A percentile compares a stretch with the other conserved stretches of the same genome.
These are phyloP conservation scores for Leccinellum albellum DNA, from an alignment of 768 basidiomycete genomes.

Conservation along the genomic window DNA sequence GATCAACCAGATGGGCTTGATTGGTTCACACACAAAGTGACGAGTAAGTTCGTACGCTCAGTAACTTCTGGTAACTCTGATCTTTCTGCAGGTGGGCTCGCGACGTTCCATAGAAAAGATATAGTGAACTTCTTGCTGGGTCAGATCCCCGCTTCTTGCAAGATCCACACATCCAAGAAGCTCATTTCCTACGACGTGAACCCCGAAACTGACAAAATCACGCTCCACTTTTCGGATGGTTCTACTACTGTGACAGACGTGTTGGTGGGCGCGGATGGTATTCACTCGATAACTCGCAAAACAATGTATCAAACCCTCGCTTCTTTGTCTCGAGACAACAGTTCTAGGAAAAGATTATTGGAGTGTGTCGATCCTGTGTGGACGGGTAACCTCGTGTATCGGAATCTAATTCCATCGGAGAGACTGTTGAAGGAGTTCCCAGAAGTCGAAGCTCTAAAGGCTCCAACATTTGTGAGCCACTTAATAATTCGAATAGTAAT, in stretches of 20 bases:
- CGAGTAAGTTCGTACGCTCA: slow-evolving; percentile 16
- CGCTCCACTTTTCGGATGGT: slow-evolving; percentile 36
- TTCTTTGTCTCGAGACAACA: slow-evolving; percentile 2
- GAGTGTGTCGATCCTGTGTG: slow-evolving; percentile 34
- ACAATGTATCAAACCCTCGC: slow-evolving; percentile 23
- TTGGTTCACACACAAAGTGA: slow-evolving; percentile 24
- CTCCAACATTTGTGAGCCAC: slow-evolving; percentile 21
- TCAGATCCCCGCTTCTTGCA: slow-evolving; percentile 27
- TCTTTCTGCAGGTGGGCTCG: slow-evolving; percentile 22
- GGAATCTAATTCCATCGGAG: slow-evolving; percentile 32
- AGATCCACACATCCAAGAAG: slow-evolving; percentile 34
- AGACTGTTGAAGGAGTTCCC: slow-evolving; percentile 32
- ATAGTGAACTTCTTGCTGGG: slow-evolving; percentile 33
- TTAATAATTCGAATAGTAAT: not conserved
- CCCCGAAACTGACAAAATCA: slow-evolving; percentile 22
- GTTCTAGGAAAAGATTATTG: slow-evolving; percentile 6
- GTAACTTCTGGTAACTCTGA: not conserved
- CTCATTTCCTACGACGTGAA: slow-evolving; percentile 27
- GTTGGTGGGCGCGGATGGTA: slow-evolving; percentile 42
- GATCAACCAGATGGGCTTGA: slow-evolving; percentile 32
- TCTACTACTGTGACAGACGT: slow-evolving; percentile 35
- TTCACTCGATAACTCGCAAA: slow-evolving; percentile 34
- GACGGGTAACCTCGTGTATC: slow-evolving; percentile 39
- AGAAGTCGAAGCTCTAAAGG: slow-evolving; percentile 21
- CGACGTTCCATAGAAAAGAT: slow-evolving; percentile 37